Evolutionary conservation across 176 grass and related monocot species (phyloP), one percentile per base, ranked within the genome.

Genomic region (Oropetium thomaeum): DNA sequence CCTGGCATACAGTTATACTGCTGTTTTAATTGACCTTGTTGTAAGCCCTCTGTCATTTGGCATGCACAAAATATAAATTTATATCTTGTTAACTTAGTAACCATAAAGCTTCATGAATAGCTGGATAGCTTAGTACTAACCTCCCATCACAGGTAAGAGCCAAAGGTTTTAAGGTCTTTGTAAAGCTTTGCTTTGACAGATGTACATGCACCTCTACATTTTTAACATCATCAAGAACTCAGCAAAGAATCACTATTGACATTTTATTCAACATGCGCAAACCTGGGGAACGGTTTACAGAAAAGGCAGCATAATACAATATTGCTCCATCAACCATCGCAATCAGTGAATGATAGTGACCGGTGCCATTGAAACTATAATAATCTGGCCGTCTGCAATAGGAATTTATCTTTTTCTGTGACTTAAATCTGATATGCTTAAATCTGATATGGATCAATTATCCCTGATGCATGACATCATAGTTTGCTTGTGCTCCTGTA

Each of bases 41-140:
- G 55, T 32, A 67, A 65, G 37, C 15, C n/a, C 10, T 53, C 25
- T 25, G 25, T 17, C 19, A 35, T 76, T 76, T 49, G 20, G 45
- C 5, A 22, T 4, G 41, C 29, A 63, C 58, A 47, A 63, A 51
- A 48, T 37, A 35, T 49, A n/a, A 20, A 44, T 3, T 4, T 16
- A 47, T 44, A 69, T 81, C 5, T 70, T n/a, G 12, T 86, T 76
- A 71, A 65, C 71, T 58, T 72, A 72, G 38, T 26, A 77, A 66
- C 44, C 32, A 51, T 14, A 87, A 47, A 82, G 14, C 58, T n/a
- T 33, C 37, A 26, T 57, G 31, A 78, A 72, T 29, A 77, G 31
- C 39, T 66, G 4, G 32, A 66, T 26, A 40, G 25, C 35, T 13
- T 67, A 32, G 5, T 82, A 78, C 79, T 83, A 70, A 83, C 74